A percentile compares a stretch with the other conserved stretches of the same genome.
These are phyloP conservation scores for Obelidium mucronatum DNA, from an alignment of 192 early-diverging fungal species.

Conservation along the genomic window DNA sequence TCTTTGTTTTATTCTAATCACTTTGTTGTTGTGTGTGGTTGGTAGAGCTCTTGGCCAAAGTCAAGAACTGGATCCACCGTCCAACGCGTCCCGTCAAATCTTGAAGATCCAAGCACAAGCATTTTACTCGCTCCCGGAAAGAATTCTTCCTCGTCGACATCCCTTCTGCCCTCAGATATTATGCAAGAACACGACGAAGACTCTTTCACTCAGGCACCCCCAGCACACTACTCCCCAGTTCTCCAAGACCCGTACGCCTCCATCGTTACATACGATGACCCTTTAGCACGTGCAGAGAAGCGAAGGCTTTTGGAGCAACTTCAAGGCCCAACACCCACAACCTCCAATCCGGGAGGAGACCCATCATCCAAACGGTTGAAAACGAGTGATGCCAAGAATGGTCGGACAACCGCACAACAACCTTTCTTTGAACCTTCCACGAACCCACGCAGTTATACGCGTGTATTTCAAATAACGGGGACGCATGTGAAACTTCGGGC, in stretches of 20 bases:
- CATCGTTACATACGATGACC: slow-evolving; percentile 46
- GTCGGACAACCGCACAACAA: neutral
- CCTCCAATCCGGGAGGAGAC: neutral
- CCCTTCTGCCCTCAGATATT: neutral
- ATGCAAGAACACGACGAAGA: slow-evolving; percentile 27
- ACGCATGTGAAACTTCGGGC: slow-evolving; percentile 9
- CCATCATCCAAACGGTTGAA: slow-evolving; percentile 24
- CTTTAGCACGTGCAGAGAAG: slow-evolving; percentile 35
- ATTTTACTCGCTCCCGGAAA: neutral
- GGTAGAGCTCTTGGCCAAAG: neutral
- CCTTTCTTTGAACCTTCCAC: too few relatives aligned
- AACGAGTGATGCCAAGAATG: neutral
- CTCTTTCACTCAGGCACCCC: slow-evolving; percentile 28
- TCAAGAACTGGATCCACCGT: neutral
- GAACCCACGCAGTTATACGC: too few relatives aligned
- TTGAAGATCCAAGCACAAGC: too few relatives aligned
- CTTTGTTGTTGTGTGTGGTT: too few relatives aligned
- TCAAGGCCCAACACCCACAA: neutral
- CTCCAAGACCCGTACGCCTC: slow-evolving; percentile 25
- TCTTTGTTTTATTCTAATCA: neutral
- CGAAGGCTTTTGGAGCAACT: slow-evolving; percentile 42
- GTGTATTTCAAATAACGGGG: slow-evolving; percentile 44
- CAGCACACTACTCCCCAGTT: neutral
- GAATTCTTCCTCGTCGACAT: neutral
- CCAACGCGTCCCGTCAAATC: too few relatives aligned